Evolutionary conservation across 352 stramenopile species (phyloP), one percentile per base, ranked within the genome.

Genomic region (Globisporangium radiosum): DNA sequence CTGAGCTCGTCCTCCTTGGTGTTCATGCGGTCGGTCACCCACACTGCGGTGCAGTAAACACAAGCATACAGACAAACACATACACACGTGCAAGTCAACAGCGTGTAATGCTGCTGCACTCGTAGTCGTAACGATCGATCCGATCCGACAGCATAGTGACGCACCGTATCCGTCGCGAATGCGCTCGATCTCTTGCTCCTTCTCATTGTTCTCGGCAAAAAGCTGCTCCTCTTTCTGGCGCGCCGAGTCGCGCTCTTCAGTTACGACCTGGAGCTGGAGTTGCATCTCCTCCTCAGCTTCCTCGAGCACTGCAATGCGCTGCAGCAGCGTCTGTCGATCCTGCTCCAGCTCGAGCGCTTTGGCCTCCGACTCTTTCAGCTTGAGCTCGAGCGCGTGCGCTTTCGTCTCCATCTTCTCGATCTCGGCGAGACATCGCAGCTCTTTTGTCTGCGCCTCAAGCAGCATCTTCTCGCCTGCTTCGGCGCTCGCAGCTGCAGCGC

Each of bases 11-110:
- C 85, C 61, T 94, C 85, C 54, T 94, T 94, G 10, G 81, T 88
- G 53, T 94, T 94, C 85, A 94, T 94, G 0, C 85, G 81, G 56
- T 92, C 82, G 25, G 85, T 94, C 5, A 94, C 82, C 82, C 85
- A 94, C 17, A 94, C 85, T 94, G 39, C 14, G 14, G 59, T 3
- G n/a, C 39, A 47, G 60, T 11, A 61, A 49, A 13, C 1, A 37
- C 10, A 55, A 57, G 1, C 45, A 49, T 19, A 53, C 9, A 39
- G 7, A 2, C 53, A 7, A 37, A 45, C 17, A 50, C 40, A 4
- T 15, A 51, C n/a, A 33, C 8, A 33, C n/a, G 42, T 44, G 4
- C 49, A 15, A 9, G 25, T 13, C 7, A 47, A 13, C 38, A 39
- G 25, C 6, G 3, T 10, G 10, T 48, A 39, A 10, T 36, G 17